phyloP scores from a whole-genome alignment of 2,329 filamentous ascomycete genomes.

The Fusarium napiforme region DNA sequence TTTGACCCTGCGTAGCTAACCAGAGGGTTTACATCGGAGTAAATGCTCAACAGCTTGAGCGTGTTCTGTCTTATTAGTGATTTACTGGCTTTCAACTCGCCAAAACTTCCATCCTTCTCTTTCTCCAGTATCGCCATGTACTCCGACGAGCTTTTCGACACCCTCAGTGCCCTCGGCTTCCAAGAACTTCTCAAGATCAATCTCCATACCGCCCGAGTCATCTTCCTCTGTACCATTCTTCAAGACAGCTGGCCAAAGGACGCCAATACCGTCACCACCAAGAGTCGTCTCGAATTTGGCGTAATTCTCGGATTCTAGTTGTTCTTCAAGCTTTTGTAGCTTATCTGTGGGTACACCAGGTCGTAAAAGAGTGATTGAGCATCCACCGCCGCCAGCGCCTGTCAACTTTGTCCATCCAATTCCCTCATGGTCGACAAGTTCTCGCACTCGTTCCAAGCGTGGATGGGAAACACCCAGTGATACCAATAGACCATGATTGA shows the following conservation, averaged over 20 bases:
- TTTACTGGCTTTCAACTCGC: conserved; percentile 66
- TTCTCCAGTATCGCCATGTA: conserved; percentile 73
- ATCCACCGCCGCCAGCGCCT: conserved; percentile 93
- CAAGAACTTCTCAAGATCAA: conserved; percentile 85
- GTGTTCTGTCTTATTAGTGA: conserved; percentile 1
- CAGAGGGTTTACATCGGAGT: conserved; percentile 37
- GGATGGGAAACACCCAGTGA: conserved; percentile 95
- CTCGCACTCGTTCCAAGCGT: conserved; percentile 88
- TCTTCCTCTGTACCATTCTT: conserved; percentile 86
- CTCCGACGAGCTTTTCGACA: conserved; percentile 87
- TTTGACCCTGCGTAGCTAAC: conserved; percentile 40
- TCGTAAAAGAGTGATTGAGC: conserved; percentile 89
- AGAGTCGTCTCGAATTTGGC: conserved; percentile 88
- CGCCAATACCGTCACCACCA: conserved; percentile 92
- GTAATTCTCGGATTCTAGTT: conserved; percentile 78
- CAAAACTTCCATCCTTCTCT: conserved; percentile 89
- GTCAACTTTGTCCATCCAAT: conserved; percentile 98
- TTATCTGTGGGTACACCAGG: conserved; percentile 68
- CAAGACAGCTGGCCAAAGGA: conserved; percentile 91
- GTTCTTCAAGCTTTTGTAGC: conserved; percentile 71
- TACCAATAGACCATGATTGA: conserved; percentile 94
- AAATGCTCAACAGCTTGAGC: conserved; percentile 8
- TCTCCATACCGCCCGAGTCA: conserved; percentile 86
- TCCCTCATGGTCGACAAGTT: conserved; percentile 87
- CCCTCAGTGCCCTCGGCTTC: conserved; percentile 85